Percentiles rank a stretch among this genome's conserved stretches.
phyloP scores from a whole-genome alignment of 176 grass and related monocot genomes.

The Tuctoria greenei region DNA sequence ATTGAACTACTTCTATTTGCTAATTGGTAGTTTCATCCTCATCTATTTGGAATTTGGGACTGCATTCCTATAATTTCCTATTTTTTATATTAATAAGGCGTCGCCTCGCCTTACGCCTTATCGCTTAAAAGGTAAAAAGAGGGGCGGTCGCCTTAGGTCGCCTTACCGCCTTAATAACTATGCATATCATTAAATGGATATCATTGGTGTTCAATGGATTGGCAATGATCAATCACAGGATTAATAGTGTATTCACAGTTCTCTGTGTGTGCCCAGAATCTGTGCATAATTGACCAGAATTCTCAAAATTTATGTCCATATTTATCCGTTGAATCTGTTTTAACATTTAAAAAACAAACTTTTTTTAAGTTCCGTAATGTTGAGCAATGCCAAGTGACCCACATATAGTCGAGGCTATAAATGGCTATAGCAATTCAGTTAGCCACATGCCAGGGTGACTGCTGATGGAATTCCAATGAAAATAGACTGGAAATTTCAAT shows the following conservation, averaged over 20 bases:
- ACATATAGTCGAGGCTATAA: background rate
- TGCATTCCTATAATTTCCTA: no score
- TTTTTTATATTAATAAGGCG: no score
- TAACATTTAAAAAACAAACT: constrained; percentile 21
- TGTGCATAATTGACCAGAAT: background rate
- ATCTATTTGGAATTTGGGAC: no score
- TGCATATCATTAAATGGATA: background rate
- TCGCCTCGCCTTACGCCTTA: no score
- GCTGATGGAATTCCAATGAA: no score
- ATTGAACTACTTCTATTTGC: no score
- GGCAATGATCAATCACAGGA: background rate
- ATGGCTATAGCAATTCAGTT: background rate
- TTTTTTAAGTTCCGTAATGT: background rate
- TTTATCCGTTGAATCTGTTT: background rate
- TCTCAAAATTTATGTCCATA: background rate
- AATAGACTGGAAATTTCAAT: no score
- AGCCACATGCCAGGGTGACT: background rate
- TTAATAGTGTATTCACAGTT: background rate
- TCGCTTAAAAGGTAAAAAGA: no score
- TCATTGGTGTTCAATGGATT: background rate
- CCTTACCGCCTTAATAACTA: no score
- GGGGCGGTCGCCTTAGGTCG: no score
- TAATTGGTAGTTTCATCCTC: no score
- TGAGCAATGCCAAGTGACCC: constrained; percentile 10
- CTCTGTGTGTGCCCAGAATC: background rate